Conservation (phyloP, 768 basidiomycete species). For the Russula sp. region DNA sequence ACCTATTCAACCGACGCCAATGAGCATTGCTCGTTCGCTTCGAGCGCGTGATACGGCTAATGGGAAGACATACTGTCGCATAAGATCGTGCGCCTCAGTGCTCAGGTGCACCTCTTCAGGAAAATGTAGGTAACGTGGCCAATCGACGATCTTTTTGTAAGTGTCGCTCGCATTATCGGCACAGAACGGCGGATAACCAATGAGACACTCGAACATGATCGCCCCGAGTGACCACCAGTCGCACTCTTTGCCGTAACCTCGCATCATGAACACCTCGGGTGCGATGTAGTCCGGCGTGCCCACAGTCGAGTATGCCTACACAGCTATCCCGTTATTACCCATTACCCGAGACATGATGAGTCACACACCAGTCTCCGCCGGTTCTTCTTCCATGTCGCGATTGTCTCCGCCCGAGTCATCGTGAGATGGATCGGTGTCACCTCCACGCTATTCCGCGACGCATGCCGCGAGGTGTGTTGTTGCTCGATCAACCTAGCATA, state of each 20-base stretch:
- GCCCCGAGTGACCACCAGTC: slow-evolving; percentile 99
- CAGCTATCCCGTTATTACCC: background rate
- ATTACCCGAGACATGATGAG: background rate
- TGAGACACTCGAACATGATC: slow-evolving; percentile 97
- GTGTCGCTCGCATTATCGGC: slow-evolving; percentile 96
- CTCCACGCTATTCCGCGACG: slow-evolving; percentile 88
- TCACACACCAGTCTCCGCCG: slow-evolving; percentile 79
- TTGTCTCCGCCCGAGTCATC: slow-evolving; percentile 88
- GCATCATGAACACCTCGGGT: slow-evolving; percentile 93
- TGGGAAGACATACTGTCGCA: slow-evolving; percentile 57
- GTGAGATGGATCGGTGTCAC: slow-evolving; percentile 96
- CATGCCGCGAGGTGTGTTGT: slow-evolving; percentile 45
- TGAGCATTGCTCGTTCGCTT: background rate
- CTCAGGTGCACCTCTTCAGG: slow-evolving; percentile 97
- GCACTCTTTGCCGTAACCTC: slow-evolving; percentile 96
- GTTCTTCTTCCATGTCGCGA: slow-evolving; percentile 99
- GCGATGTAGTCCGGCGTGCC: slow-evolving; percentile 97
- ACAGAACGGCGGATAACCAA: slow-evolving; percentile 97
- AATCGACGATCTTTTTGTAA: slow-evolving; percentile 96
- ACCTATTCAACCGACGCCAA: slow-evolving; percentile 40
- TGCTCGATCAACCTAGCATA: slow-evolving; percentile 84
- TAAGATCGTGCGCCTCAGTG: slow-evolving; percentile 85
- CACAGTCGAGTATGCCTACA: slow-evolving; percentile 93
- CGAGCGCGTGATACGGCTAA: background rate
- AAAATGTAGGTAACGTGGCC: slow-evolving; percentile 81